Base-by-base conservation (phyloP, 768 basidiomycete genomes). In the Termitomyces sp. region DNA sequence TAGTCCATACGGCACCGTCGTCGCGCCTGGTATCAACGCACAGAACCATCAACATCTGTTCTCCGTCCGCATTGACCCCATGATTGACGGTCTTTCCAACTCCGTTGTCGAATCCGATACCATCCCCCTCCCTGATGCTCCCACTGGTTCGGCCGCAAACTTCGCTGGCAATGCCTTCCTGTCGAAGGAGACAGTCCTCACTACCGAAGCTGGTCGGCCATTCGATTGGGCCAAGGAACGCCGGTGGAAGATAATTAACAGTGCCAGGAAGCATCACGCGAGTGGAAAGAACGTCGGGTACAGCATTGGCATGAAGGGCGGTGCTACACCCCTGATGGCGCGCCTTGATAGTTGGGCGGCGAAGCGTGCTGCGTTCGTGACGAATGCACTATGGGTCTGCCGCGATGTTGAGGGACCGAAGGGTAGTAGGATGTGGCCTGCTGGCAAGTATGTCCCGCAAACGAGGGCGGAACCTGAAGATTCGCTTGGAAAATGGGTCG, bases 1-100 rank as follows among this genome's bases (percentile, higher is more conserved):
- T 18, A 83, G 69, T 63, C 85, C 84, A 10, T 82, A 83, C 66
- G 90, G 88, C 22, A 85, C 83, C n/a, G 77, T 78, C 28, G 84
- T 97, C 51, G 94, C 94, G 2, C 92, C 91, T 18, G 82, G 83
- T 41, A 76, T 94, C 70, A 86, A 83, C 61, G 92, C 91, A 0
- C 93, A 94, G 20, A 81, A 90, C 65, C 92, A 94, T 68, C 92
- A 94, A 67, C 93, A 94, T 67, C 71, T 94, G 75, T 85, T 82
- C 72, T 78, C 69, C 57, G 55, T 81, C 55, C 77, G 81, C 51
- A 77, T 95, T 31, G 94, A 96, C 73, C 90, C 94, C 7, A 95
- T 95, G 90, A 75, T 96, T 51, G 94, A 96, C 64, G 94, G 94
- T 1, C 73, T 95, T 51, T 70, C 77, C 58, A 96, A 95, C 71